Evolutionary conservation across 805 yeast genomes (phyloP).

Genomic region (Suhomyces pyralidae): DNA sequence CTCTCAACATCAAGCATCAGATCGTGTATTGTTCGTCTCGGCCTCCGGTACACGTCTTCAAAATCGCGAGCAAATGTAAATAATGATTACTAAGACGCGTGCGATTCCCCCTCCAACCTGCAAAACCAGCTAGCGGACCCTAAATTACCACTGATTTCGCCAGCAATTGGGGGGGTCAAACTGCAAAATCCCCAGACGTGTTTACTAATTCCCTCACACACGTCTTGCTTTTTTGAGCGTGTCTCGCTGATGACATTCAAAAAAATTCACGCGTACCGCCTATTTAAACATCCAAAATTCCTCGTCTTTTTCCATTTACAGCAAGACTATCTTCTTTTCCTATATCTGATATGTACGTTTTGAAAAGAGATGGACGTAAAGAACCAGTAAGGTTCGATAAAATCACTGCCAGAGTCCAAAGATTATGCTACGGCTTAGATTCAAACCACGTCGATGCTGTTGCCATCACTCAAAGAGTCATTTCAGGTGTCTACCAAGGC

Average conservation of each 20-base stretch:
- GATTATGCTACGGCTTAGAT: conserved; percentile 92
- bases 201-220: neutral
- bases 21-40: neutral
- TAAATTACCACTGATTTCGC: neutral
- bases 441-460: conserved; percentile 91
- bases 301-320: neutral
- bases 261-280: conserved; percentile 4
- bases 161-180: neutral
- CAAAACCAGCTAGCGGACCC: neutral
- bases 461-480: conserved; percentile 92
- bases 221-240: neutral
- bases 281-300: conserved; percentile 1
- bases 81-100: conserved; percentile 2
- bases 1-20: neutral
- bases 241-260: conserved; percentile 1
- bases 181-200: neutral
- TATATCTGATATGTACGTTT: conserved; percentile 63
- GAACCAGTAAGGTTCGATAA: conserved; percentile 95
- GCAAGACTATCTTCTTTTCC: neutral
- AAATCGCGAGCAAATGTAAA: neutral
- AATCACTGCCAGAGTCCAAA: conserved; percentile 87
- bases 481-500: conserved; percentile 95
- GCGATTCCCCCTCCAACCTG: neutral
- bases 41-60: neutral
- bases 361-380: conserved; percentile 89